These are phyloP conservation scores for Pythium oligandrum DNA, from an alignment of 352 stramenopile species.

Conservation along the genomic window DNA sequence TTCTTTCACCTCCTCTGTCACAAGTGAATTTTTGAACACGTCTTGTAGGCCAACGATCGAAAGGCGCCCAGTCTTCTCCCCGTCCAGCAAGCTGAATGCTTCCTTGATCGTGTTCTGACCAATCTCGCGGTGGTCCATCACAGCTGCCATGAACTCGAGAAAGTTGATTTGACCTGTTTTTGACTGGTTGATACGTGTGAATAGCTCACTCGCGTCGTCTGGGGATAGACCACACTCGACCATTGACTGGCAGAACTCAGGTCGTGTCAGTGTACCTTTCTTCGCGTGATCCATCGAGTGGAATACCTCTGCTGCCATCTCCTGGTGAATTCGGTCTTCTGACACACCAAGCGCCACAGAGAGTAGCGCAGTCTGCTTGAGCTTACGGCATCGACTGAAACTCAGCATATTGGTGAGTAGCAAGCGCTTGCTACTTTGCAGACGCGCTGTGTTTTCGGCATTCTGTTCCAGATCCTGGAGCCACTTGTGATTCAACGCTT, in stretches of 20 bases:
- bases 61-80: constrained; percentile 87
- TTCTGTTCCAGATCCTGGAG: constrained; percentile 22
- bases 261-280: constrained; percentile 84
- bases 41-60: constrained; percentile 87
- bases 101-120: constrained; percentile 91
- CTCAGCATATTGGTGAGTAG: constrained; percentile 76
- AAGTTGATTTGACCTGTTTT: constrained; percentile 90
- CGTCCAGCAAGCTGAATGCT: constrained; percentile 86
- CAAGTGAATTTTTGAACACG: constrained; percentile 86
- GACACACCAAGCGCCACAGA: constrained; percentile 68
- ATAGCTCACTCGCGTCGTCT: constrained; percentile 77
- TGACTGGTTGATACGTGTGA: constrained; percentile 73
- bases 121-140: constrained; percentile 87
- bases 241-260: constrained; percentile 91
- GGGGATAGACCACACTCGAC: constrained; percentile 79
- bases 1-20: constrained; percentile 82
- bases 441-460: constrained; percentile 17
- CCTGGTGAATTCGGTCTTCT: constrained; percentile 68
- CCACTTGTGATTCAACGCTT: constrained; percentile 73
- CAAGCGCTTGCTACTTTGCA: constrained; percentile 57
- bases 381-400: constrained; percentile 67
- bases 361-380: constrained; percentile 73
- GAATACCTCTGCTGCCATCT: constrained; percentile 81
- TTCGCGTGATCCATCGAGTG: constrained; percentile 84
- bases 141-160: constrained; percentile 94